Evolutionary conservation across 2,329 filamentous ascomycete species (phyloP), one percentile per base, ranked within the genome.

Genomic region (Colletotrichum eleusines): DNA sequence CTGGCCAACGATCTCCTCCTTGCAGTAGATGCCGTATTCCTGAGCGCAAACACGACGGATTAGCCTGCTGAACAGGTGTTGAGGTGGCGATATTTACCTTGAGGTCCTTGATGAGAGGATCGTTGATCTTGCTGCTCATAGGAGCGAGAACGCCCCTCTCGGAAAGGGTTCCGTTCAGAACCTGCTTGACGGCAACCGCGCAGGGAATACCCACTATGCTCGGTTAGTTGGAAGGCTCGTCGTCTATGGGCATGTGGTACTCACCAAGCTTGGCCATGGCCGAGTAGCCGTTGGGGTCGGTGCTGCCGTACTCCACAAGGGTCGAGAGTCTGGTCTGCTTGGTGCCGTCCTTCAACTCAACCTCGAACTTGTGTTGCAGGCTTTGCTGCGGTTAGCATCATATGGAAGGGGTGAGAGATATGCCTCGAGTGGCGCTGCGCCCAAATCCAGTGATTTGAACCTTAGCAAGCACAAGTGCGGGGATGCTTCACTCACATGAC

Each of bases 341-440:
- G 79, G 84, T 88, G 76, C 94, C 94, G 78, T 96, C 92, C 82
- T 91, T 90, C 82, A 92, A 85, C 86, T 96, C 92, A 75, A 97
- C 93, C 79, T 91, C 91, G 80, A 97, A 97, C 84, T 89, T 91
- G 85, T 94, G 92, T 84, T 94, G 92, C 40, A 94, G 87, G 28
- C 50, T 63, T 26, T 40, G 8, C 60, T n/a, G 9, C n/a, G 18
- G 33, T 48, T 23, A 55, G 53, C 26, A 23, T 20, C 6, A 38
- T 55, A 12, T 6, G 6, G 16, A 18, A 3, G 6, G 6, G 33
- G 18, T n/a, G n/a, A 11, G n/a, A 23, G 4, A 5, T 38, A 5
- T 55, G 20, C 11, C 33, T 14, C 2, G 3, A 14, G 9, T 38
- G 33, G 12, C 9, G 33, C 6, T 26, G 3, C 12, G 31, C 20